Base-by-base conservation (phyloP, 495 filamentous ascomycete genomes). In the Aspergillus egyptiacus region DNA sequence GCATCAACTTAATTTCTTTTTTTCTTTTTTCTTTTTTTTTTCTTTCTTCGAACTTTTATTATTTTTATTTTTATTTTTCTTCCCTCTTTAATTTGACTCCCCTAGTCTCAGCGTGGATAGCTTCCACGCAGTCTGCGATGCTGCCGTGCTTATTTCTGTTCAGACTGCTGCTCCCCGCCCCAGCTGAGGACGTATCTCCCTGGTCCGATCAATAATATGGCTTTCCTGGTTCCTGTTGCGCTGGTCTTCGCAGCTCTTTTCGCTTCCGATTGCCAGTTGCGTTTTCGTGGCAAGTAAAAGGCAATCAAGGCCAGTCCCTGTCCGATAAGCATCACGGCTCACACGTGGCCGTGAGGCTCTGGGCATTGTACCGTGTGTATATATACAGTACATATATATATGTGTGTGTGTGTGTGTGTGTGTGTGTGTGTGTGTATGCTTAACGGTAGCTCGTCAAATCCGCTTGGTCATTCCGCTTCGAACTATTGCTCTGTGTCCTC, bases 101-200 rank as follows among this genome's bases (percentile, higher is more conserved):
- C 39, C 48, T 51, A 51, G 48, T 41, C 40, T 43, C 17, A 37
- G 36, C 39, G 18, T 51, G 48, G 27, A 51, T 51, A 51, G 40
- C 48, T 51, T n/a, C 33, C 48, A 51, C 48, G 25, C 22, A 27
- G 31, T 44, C 18, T 33, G 48, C 22, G 48, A 51, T 51, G 48
- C 38, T 25, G 48, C 31, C 48, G 32, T 51, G 48, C 48, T 51
- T 51, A 51, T 51, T 51, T 37, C 25, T 42, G 36, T 49, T 25
- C 34, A 39, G 33, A 11, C 45, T 48, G 23, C 7, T 39, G n/a
- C n/a, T 47, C 37, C 47, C 44, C 40, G 19, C 33, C 50, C 30
- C 41, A 51, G 25, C 36, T 54, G 50, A 50, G 20, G 28, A 44
- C 41, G n/a, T 51, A 48, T 42, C 31, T 39, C 53, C 22, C 6